Evolutionary conservation across 2,329 filamentous ascomycete genomes (phyloP).

Genomic region (Exophiala oligosperma): DNA sequence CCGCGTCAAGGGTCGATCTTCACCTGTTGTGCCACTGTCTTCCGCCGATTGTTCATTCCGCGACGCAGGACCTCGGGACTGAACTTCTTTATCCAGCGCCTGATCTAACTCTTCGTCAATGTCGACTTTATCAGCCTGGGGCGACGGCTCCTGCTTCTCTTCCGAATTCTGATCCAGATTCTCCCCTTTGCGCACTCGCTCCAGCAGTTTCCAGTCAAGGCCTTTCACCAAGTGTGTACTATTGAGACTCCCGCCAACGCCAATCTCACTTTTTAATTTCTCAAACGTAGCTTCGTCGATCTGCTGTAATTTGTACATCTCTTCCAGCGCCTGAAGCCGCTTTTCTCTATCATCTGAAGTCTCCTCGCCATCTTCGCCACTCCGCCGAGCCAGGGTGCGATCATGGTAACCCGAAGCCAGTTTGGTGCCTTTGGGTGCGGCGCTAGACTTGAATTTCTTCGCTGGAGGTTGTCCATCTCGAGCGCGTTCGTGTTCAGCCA

Average conservation of each 20-base stretch:
- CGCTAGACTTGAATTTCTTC: slow-evolving; percentile 73
- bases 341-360: slow-evolving; percentile 57
- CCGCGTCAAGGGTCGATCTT: slow-evolving; percentile 47
- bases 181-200: slow-evolving; percentile 46
- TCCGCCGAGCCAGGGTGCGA: slow-evolving; percentile 66
- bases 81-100: slow-evolving; percentile 39
- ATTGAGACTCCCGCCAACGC: slow-evolving; percentile 72
- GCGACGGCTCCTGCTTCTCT: slow-evolving; percentile 36
- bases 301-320: slow-evolving; percentile 77
- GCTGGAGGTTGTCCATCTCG: slow-evolving; percentile 52
- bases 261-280: slow-evolving; percentile 70
- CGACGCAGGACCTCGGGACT: slow-evolving; percentile 15
- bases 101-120: slow-evolving; percentile 63
- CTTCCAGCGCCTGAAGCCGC: slow-evolving; percentile 75
- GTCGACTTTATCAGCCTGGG: slow-evolving; percentile 37
- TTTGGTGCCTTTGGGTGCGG: slow-evolving; percentile 78
- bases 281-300: slow-evolving; percentile 81
- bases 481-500: slow-evolving; percentile 70
- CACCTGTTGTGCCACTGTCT: slow-evolving; percentile 33
- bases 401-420: slow-evolving; percentile 81
- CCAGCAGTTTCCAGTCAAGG: slow-evolving; percentile 74
- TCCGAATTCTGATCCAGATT: slow-evolving; percentile 51
- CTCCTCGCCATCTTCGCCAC: slow-evolving; percentile 52
- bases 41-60: slow-evolving; percentile 24
- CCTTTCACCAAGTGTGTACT: slow-evolving; percentile 91